These are phyloP conservation scores for Plantago rigida DNA, from an alignment of 305 asterid species.

Conservation along the genomic window DNA sequence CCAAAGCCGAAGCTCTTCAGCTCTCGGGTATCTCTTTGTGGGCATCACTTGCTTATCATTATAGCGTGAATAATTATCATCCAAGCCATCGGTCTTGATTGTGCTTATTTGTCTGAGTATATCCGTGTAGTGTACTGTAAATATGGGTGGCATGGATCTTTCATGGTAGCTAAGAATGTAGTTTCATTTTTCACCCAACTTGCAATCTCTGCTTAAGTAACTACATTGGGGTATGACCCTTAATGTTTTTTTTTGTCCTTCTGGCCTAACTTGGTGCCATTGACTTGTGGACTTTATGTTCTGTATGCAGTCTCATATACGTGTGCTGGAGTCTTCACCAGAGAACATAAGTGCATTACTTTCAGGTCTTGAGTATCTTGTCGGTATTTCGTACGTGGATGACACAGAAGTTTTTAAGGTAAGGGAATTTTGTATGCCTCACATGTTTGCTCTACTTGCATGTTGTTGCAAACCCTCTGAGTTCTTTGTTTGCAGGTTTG, in stretches of 20 bases:
- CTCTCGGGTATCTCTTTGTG: too few species aligned
- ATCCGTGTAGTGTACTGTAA: too few species aligned
- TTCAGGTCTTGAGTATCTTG: conserved; percentile 85
- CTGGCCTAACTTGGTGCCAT: conserved; percentile 1
- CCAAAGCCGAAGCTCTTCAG: too few species aligned
- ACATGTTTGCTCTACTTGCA: conserved; percentile 1
- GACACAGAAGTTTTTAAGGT: conserved; percentile 99
- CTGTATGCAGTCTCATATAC: conserved; percentile 69
- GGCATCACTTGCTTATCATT: too few species aligned
- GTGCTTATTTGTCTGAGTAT: too few species aligned
- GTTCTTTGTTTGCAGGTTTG: conserved; percentile 56
- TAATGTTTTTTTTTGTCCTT: conserved; percentile 4
- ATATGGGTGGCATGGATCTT: too few species aligned
- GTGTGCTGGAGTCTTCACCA: conserved; percentile 67
- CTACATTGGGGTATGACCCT: conserved; percentile 5
- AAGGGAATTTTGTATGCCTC: conserved; percentile 16
- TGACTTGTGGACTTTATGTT: conserved; percentile 14
- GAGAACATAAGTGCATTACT: conserved; percentile 62
- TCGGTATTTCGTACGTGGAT: conserved; percentile 82
- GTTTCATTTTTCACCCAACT: not conserved
- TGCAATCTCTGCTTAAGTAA: conserved; percentile 9
- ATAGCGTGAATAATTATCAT: too few species aligned
- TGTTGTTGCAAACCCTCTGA: not conserved
- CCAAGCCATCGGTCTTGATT: too few species aligned
- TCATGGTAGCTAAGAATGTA: too few species aligned